A percentile compares a stretch with the other conserved stretches of the same genome.
Evolutionary conservation across 169 alveolate genomes (phyloP).

Genomic region (Perkinsus olseni): DNA sequence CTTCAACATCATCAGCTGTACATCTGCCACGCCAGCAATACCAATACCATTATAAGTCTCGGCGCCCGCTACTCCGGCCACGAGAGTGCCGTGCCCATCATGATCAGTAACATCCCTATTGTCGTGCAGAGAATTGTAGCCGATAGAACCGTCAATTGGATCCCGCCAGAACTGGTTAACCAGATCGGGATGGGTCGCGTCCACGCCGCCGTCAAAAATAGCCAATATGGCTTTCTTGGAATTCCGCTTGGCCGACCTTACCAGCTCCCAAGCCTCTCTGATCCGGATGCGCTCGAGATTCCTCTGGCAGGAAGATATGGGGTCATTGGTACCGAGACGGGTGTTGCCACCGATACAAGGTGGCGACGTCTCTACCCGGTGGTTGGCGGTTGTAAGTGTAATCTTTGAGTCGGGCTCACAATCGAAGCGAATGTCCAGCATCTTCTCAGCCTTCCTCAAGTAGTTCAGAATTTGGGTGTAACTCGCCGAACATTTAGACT

Average conservation of each 20-base stretch:
- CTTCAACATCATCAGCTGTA: slow-evolving; percentile 26
- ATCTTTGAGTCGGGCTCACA: too few relatives aligned
- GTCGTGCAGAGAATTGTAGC: slow-evolving; percentile 29
- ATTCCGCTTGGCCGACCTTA: background rate
- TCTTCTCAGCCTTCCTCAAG: too few relatives aligned
- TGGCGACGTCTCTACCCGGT: slow-evolving; percentile 23
- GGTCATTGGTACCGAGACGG: slow-evolving; percentile 20
- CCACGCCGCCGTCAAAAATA: slow-evolving; percentile 33
- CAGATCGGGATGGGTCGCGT: slow-evolving; percentile 36
- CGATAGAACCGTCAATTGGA: slow-evolving; percentile 21
- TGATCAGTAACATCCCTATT: slow-evolving; percentile 28
- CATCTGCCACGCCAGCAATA: slow-evolving; percentile 25
- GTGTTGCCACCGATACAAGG: slow-evolving; percentile 19
- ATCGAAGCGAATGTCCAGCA: too few relatives aligned
- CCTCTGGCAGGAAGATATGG: too few relatives aligned
- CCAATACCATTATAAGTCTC: slow-evolving; percentile 24
- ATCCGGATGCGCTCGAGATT: background rate
- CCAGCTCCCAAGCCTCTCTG: background rate
- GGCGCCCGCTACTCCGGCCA: slow-evolving; percentile 38
- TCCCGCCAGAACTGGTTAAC: too few relatives aligned
- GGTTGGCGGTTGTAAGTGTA: too few relatives aligned
- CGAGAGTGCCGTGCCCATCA: slow-evolving; percentile 38
- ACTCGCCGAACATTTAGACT: too few relatives aligned
- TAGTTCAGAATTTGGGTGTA: too few relatives aligned
- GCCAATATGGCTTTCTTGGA: slow-evolving; percentile 29